Base-by-base conservation (phyloP, 108 stramenopile genomes). In the Cyclotella atomus region DNA sequence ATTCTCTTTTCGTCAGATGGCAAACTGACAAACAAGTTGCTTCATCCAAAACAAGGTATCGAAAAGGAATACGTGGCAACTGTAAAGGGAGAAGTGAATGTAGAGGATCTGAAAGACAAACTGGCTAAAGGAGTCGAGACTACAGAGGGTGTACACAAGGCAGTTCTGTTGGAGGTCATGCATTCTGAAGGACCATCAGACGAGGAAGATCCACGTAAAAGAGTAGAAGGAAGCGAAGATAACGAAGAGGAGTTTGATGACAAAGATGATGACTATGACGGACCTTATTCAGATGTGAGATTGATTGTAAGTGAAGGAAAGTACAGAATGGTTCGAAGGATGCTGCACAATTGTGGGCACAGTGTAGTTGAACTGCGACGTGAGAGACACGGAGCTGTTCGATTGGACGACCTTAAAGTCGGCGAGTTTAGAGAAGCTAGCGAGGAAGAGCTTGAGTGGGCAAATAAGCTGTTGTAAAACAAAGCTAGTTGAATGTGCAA, bases 261-360 rank as follows among this genome's bases (percentile, higher is more conserved):
- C 75, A 15, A 45, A 61, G 1, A 76, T 83, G 23, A 83, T 71
- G 53, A 72, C 84, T 88, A 83, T 73, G 77, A 67, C 20, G 68
- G 84, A 67, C 77, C 69, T 30, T 65, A 89, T 19, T 83, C 85
- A 12, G 81, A 85, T 60, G 88, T 95, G 3, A 71, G 88, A 53
- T 52, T 95, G 44, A 75, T 88, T 12, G 91, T 95, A 1, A 62
- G 71, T 45, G 94, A 95, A 77, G 94, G 94, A 34, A 95, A 95
- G 71, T 83, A 95, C 68, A 73, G 94, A 21, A 92, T 95, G 94
- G 94, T 95, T 0, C 73, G 94, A 27, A 77, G 91, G 30, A 91
- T 95, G 65, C 63, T 95, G 57, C 90, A 90, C 7, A 95, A 92
- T 64, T 87, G 84, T 60, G 90, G 90, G 17, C 88, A 89, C 80